Percentiles rank a stretch among this genome's conserved stretches.
phyloP scores from a whole-genome alignment of 495 filamentous ascomycete genomes.

The Opeltia flavorubescens region DNA sequence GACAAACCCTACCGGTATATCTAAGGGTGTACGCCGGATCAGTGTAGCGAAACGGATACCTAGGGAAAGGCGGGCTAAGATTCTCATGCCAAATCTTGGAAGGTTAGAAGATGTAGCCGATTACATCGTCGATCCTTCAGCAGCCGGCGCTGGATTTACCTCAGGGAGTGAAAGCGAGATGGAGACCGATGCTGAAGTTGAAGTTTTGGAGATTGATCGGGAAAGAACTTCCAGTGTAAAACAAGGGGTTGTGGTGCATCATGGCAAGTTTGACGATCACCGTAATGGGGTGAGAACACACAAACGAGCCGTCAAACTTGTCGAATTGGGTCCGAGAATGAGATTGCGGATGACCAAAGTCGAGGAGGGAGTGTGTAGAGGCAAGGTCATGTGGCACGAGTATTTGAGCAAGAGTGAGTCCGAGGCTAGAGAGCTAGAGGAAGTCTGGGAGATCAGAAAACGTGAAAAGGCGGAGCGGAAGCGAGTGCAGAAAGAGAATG shows the following conservation, averaged over 20 bases:
- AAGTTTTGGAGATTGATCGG: constrained; percentile 64
- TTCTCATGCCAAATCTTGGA: constrained; percentile 70
- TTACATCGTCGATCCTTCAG: constrained; percentile 77
- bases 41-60: constrained; percentile 72
- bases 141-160: constrained; percentile 65
- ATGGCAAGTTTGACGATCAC: constrained; percentile 25
- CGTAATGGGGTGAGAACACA: constrained; percentile 37
- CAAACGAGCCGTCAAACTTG: constrained; percentile 76
- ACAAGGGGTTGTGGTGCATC: constrained; percentile 40
- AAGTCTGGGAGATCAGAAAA: constrained; percentile 61
- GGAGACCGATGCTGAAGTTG: constrained; percentile 92
- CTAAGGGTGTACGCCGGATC: constrained; percentile 66
- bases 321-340: constrained; percentile 86
- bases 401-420: constrained; percentile 68
- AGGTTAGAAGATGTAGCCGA: constrained; percentile 89
- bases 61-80: constrained; percentile 41
- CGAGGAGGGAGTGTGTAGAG: constrained; percentile 82
- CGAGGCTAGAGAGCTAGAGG: constrained; percentile 63
- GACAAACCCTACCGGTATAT: constrained; percentile 71
- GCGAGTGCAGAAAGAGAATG: constrained; percentile 71
- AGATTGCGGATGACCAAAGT: constrained; percentile 84
- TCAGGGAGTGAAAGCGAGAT: constrained; percentile 84
- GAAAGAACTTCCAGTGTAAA: constrained; percentile 53
- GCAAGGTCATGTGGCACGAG: constrained; percentile 96
- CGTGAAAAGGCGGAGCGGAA: constrained; percentile 71